These are phyloP conservation scores for Flaveria sonorensis DNA, from an alignment of 129 eudicot species.

Conservation along the genomic window DNA sequence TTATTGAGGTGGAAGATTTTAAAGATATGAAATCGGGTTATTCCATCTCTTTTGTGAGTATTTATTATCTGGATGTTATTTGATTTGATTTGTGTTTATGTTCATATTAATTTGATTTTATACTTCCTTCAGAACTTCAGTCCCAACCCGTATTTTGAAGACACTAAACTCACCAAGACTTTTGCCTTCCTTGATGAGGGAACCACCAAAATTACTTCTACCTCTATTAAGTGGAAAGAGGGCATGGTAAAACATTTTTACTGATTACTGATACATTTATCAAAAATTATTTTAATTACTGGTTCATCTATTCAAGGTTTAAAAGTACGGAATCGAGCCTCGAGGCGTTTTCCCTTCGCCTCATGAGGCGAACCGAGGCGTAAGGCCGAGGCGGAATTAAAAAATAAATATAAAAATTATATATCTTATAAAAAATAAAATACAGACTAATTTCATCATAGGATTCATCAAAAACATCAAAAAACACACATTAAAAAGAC, in stretches of 20 bases:
- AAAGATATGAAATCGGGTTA: constrained; percentile 85
- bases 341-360: too few species aligned
- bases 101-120: neutral
- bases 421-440: too few species aligned
- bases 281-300: neutral
- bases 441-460: too few species aligned
- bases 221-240: constrained; percentile 77
- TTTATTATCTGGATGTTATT: neutral
- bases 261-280: neutral
- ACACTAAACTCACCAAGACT: constrained; percentile 73
- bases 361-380: too few species aligned
- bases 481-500: too few species aligned
- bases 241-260: constrained; percentile 52
- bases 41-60: constrained; percentile 72
- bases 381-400: too few species aligned
- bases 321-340: too few species aligned
- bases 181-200: constrained; percentile 76
- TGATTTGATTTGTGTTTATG: neutral
- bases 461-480: too few species aligned
- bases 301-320: too few species aligned
- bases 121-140: constrained; percentile 56
- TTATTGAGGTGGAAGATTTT: constrained; percentile 77
- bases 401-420: too few species aligned
- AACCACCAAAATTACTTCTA: constrained; percentile 59
- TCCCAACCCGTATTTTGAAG: constrained; percentile 68